Conservation (phyloP, 805 yeast species). For the Lipomyces chichibuensis region DNA sequence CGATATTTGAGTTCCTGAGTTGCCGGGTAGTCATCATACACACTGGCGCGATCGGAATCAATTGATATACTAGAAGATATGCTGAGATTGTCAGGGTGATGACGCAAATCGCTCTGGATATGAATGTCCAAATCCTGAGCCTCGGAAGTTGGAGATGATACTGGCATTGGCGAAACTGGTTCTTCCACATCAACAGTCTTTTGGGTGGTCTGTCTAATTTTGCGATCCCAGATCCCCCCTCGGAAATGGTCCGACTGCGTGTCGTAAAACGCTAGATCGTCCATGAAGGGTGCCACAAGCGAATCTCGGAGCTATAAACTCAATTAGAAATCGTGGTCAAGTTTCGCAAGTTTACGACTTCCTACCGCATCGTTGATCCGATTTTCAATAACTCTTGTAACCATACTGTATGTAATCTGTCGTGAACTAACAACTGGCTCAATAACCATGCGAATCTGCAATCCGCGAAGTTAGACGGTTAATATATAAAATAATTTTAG, state of each 20-base stretch:
- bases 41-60: conserved; percentile 26
- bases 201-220: not conserved
- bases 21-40: conserved; percentile 21
- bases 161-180: conserved; percentile 3
- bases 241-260: conserved; percentile 73
- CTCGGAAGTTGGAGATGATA: not conserved
- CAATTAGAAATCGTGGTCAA: not conserved
- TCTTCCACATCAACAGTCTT: not conserved
- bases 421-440: conserved; percentile 92
- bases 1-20: conserved; percentile 15
- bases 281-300: conserved; percentile 85
- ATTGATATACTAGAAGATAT: conserved; percentile 26
- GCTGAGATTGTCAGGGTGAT: conserved; percentile 26
- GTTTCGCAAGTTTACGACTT: not conserved
- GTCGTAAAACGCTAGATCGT: conserved; percentile 73
- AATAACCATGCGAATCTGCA: conserved; percentile 45
- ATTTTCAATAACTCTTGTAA: conserved; percentile 78
- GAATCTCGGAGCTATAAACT: conserved; percentile 52
- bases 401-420: conserved; percentile 72
- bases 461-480: not conserved
- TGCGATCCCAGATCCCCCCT: conserved; percentile 87
- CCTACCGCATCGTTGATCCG: conserved; percentile 75
- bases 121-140: conserved; percentile 8
- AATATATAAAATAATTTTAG: not conserved
- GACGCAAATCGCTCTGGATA: conserved; percentile 11